Evolutionary conservation across 805 yeast species (phyloP), one percentile per base, ranked within the genome.

Genomic region (Clavispora fructus): DNA sequence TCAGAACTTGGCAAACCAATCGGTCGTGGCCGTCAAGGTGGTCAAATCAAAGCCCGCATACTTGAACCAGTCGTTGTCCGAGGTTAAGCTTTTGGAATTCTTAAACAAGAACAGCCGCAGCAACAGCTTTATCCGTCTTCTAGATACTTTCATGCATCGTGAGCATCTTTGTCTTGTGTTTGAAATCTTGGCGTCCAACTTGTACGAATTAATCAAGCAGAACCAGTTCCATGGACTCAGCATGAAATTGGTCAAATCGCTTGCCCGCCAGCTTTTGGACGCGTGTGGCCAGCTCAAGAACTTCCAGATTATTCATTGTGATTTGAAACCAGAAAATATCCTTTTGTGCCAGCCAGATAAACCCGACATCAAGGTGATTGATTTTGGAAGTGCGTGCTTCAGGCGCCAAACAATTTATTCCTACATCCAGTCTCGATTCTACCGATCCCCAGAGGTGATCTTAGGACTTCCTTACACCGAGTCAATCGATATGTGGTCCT

Each of bases 401-500:
- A 95, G 92, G 51, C 73, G 90, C 45, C 92, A 90, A 57, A 87
- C 95, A 1, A 74, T 91, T 6, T 91, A 88, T 68, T 85, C 97
- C 0, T 91, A 91, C 61, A 87, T 91, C 53, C 98, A 91, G 64
- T 87, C 96, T 6, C 72, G 98, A 48, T 91, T 91, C 59, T 92
- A 92, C 67, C 75, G 99, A 51, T 87, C 96, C 2, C 99, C 99
- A 0, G 99, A 92, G 63, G 96, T 92, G 17, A 80, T 94, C 3
- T 68, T 92, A 17, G 98, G 99, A 0, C 71, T 92, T 39, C 96
- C 96, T 6, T 92, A 94, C 60, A 86, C 96, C 0, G 80, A 95
- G 9, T 82, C 96, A 7, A 92, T 94, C 44, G 99, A 92, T 63
- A 89, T 92, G 82, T 94, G 99, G 99, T 92, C 98, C 0, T 69